These are phyloP conservation scores for Aspergillus pseudoviridinutans DNA, from an alignment of 2,329 filamentous ascomycete genomes.

Conservation along the genomic window DNA sequence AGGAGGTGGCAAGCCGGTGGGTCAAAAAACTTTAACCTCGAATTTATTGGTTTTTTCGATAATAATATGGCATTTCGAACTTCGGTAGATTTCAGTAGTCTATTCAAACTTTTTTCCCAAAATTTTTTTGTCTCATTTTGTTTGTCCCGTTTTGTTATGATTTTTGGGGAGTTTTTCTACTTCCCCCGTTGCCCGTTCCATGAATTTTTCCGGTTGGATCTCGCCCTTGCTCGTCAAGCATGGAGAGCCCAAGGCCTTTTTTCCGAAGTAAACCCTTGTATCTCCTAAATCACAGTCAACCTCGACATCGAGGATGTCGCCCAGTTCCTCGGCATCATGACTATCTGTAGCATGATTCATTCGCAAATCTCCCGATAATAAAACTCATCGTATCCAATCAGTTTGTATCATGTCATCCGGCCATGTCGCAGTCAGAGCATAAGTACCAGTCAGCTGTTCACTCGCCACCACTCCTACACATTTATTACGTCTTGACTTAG, in stretches of 20 bases:
- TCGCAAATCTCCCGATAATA: background rate
- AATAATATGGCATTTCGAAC: background rate
- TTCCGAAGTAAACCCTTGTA: background rate
- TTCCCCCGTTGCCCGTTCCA: background rate
- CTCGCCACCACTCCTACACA: background rate
- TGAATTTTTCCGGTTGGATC: background rate
- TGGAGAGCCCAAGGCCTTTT: background rate
- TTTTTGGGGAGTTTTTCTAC: background rate
- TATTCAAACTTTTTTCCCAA: background rate
- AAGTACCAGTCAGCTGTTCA: background rate
- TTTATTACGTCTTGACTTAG: background rate
- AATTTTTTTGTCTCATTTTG: background rate
- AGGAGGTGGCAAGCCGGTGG: conserved; percentile 7
- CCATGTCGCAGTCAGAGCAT: background rate
- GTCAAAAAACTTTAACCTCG: background rate
- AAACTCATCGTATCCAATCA: background rate
- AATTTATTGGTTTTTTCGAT: background rate
- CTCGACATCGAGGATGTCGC: background rate
- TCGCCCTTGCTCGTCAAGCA: background rate
- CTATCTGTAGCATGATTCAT: background rate
- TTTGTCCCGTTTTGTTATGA: background rate
- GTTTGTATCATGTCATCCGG: background rate
- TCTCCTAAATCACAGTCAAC: background rate
- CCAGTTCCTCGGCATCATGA: background rate
- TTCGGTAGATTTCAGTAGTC: background rate